Evolutionary conservation across 2,329 filamentous ascomycete species (phyloP), one percentile per base, ranked within the genome.

Genomic region (Colletotrichum aenigma): DNA sequence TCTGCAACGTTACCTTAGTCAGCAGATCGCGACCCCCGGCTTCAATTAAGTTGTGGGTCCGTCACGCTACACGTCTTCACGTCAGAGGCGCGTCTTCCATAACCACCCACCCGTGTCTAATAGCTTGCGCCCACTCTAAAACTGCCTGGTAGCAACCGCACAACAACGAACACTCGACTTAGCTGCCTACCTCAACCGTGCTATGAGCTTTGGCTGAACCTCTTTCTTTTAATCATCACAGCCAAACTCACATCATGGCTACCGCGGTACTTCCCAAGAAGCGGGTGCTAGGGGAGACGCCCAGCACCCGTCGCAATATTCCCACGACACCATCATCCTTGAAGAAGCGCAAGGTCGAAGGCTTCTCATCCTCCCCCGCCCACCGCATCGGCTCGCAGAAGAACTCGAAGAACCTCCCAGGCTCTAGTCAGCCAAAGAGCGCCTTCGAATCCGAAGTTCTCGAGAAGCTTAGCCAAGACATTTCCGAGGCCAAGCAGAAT

Each of bases 391-490:
- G 91, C 70, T 93, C 93, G 5, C 91, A 94, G 79, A 91, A 90
- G 82, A 88, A 87, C n/a, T 88, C 86, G 13, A 90, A 91, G 78
- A 91, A 90, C 77, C 93, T 92, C 81, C 83, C 92, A 75, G 89
- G 91, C 77, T 96, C 94, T 2, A 96, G 91, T 79, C 95, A 96
- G 84, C 91, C 91, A 18, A 98, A 98, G 87, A 98, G 96, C 83
- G 91, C 94, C 71, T 99, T 99, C 83, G 97, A 98, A 85, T 93
- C 94, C 74, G 96, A 98, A 82, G 95, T 98, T 3, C 89, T 99
- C 77, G 96, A 98, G 89, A 98, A 98, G 88, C 91, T 99, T 85
- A 97, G 95, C 77, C 96, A 98, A 85, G 96, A 98, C 82, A 96
- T 98, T 77, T 93, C 91, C 28, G 94, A 93, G 24, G 88, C 97